Evolutionary conservation across 805 yeast species (phyloP), one percentile per base, ranked within the genome.

Genomic region (Myxozyma neotropica): DNA sequence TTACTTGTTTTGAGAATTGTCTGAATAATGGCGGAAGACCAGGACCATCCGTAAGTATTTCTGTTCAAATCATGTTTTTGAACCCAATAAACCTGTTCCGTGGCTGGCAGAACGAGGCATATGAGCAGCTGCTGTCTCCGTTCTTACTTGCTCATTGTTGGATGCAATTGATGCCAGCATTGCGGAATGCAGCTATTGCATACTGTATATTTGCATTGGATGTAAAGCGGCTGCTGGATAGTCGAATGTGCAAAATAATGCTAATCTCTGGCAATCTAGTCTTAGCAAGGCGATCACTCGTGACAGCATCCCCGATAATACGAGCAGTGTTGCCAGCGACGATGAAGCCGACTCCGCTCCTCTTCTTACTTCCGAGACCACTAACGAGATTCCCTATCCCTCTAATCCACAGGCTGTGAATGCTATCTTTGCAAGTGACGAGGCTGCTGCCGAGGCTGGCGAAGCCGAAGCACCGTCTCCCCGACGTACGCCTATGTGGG

Each of bases 331-430:
- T 21, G 62, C 62, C 38, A 61, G 65, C 39, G 65, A 61, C 46
- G 65, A 61, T 40, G 65, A 57, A 26, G 57, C 50, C 31, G 65
- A 61, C 44, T 36, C 57, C 10, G 65, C 65, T 23, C 65, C 65
- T 35, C 59, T 61, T 26, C 47, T 61, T 21, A 52, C 65, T 3
- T 39, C 64, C 4, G 52, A 45, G 35, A 55, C 61, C 38, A 56
- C 59, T 4, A 54, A 53, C 48, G 65, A 61, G 45, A 50, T 55
- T 39, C 66, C 64, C 21, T 55, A 47, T 27, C 61, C 65, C 4
- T 26, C 53, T 4, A 31, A 62, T 46, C 64, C 58, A 3, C 61
- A 49, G 10, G 48, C 63, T n/a, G 63, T 61, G 40, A 50, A 43
- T 24, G 64, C 59, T 27, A 49, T 54, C 27, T 62, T 62, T 40